These are phyloP conservation scores for Sporothrix sp. DNA, from an alignment of 2,329 filamentous ascomycete species.

Conservation along the genomic window DNA sequence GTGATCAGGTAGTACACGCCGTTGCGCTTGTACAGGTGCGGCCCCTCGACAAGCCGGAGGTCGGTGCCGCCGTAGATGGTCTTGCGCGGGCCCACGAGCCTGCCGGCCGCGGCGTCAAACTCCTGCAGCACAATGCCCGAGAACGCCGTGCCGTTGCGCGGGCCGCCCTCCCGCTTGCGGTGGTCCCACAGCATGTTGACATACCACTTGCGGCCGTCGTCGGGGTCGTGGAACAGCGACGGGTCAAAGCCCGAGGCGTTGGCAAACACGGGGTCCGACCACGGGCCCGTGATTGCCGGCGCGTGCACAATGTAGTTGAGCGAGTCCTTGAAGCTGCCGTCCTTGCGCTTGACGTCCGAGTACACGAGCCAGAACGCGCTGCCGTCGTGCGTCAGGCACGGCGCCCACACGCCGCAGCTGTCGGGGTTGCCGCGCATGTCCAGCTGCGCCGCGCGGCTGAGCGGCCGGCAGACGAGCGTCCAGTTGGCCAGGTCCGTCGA, in stretches of 20 bases:
- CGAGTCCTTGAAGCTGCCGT: conserved; percentile 42
- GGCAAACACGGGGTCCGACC: conserved; percentile 50
- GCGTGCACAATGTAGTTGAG: conserved; percentile 46
- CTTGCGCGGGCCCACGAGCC: conserved; percentile 45
- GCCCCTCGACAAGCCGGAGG: conserved; percentile 43
- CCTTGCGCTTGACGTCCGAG: conserved; percentile 57
- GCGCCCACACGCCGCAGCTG: conserved; percentile 54
- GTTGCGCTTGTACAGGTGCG: conserved; percentile 49
- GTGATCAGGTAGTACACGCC: conserved; percentile 52
- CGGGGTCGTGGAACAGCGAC: conserved; percentile 45
- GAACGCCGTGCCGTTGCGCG: conserved; percentile 29
- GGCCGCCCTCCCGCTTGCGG: conserved; percentile 31
- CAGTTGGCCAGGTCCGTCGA: conserved; percentile 42
- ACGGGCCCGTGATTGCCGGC: conserved; percentile 44
- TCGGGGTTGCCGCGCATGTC: conserved; percentile 47
- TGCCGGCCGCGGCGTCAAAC: conserved; percentile 38
- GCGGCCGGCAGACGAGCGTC: conserved; percentile 33
- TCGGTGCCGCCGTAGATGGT: conserved; percentile 48
- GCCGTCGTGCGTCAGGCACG: conserved; percentile 52
- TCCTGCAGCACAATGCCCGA: conserved; percentile 50
- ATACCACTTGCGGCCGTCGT: conserved; percentile 46
- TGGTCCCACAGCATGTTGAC: conserved; percentile 50
- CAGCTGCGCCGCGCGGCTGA: conserved; percentile 33
- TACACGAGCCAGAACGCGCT: conserved; percentile 54
- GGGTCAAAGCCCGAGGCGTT: conserved; percentile 50